These are phyloP conservation scores for Mucor irregularis DNA, from an alignment of 371 early-diverging fungal genomes.

Conservation along the genomic window DNA sequence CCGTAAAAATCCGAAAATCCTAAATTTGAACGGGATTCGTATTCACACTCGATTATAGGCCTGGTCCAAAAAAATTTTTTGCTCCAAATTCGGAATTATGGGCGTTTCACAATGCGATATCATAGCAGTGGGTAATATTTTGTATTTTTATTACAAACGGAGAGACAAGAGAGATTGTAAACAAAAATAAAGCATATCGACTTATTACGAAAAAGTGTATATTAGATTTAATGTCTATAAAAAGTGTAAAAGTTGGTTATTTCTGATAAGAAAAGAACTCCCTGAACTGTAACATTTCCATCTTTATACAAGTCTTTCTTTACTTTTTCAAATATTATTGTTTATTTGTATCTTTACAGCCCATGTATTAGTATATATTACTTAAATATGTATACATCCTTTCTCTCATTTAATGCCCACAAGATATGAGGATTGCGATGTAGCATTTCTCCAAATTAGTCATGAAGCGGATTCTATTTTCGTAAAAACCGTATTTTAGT, in stretches of 20 bases:
- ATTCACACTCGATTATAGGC: slow-evolving; percentile 1
- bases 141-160: background rate
- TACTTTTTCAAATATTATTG: too few relatives aligned
- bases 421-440: too few relatives aligned
- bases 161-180: background rate
- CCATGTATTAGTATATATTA: too few relatives aligned
- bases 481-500: background rate
- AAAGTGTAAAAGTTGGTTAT: too few relatives aligned
- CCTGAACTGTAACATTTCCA: too few relatives aligned
- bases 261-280: too few relatives aligned
- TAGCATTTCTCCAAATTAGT: slow-evolving; percentile 16
- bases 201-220: too few relatives aligned
- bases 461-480: background rate
- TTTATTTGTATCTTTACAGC: too few relatives aligned
- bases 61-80: slow-evolving; percentile 2
- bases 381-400: too few relatives aligned
- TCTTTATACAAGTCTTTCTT: too few relatives aligned
- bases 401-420: background rate
- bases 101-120: slow-evolving; percentile 17
- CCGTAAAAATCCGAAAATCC: background rate
- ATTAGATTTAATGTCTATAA: too few relatives aligned
- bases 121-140: background rate
- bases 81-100: slow-evolving; percentile 8
- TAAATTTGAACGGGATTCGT: slow-evolving; percentile 16
- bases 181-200: too few relatives aligned